These are phyloP conservation scores for Malus hybrid DNA, from an alignment of 331 rosid genomes.

Conservation along the genomic window DNA sequence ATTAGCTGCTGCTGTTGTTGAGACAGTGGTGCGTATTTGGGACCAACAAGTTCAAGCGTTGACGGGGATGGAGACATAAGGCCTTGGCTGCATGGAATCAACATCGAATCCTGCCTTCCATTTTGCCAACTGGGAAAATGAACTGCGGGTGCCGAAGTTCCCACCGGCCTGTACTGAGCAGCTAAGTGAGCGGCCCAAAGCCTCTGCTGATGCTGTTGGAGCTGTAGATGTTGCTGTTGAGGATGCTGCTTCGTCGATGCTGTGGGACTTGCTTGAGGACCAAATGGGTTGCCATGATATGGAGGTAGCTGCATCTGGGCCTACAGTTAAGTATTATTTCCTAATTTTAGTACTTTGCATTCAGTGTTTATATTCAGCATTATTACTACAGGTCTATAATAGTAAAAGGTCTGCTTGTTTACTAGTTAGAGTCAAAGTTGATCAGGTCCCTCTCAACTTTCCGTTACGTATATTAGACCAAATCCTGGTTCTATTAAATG, in stretches of 20 bases:
- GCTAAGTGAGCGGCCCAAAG: conserved; percentile 45
- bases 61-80: conserved; percentile 31
- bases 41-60: conserved; percentile 36
- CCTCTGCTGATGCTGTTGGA: conserved; percentile 29
- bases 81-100: conserved; percentile 15
- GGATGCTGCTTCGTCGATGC: conserved; percentile 31
- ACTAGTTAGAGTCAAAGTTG: neutral
- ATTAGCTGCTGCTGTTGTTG: conserved; percentile 30
- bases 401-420: neutral
- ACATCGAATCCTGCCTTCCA: conserved; percentile 25
- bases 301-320: conserved; percentile 43
- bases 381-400: neutral
- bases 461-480: neutral
- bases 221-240: conserved; percentile 20
- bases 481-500: neutral
- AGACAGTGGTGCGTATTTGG: conserved; percentile 31
- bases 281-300: conserved; percentile 24
- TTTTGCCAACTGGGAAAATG: conserved; percentile 43
- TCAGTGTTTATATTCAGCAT: neutral
- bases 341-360: neutral
- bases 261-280: conserved; percentile 27
- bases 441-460: neutral
- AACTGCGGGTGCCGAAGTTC: conserved; percentile 15
- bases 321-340: conserved; percentile 22
- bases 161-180: conserved; percentile 30